These are phyloP conservation scores for Tetrahymena malaccensis DNA, from an alignment of 73 alveolate species.

Conservation along the genomic window DNA sequence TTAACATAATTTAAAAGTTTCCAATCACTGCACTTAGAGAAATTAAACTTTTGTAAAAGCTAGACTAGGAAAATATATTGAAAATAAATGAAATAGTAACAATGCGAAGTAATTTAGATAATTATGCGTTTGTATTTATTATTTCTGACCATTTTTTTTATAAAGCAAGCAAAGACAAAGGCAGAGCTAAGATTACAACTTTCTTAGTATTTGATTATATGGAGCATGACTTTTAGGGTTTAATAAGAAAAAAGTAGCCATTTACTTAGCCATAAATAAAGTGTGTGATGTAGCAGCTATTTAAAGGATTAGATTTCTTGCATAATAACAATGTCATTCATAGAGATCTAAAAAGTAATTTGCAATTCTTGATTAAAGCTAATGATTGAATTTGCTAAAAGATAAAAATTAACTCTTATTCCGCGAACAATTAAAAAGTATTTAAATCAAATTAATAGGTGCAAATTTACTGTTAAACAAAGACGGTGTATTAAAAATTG, in stretches of 20 bases:
- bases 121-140: no score
- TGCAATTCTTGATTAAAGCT: background rate
- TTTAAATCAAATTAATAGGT: background rate
- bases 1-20: background rate
- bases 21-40: background rate
- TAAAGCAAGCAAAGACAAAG: background rate
- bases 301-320: constrained; percentile 64
- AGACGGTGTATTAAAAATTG: constrained; percentile 27
- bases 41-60: background rate
- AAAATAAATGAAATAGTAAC: background rate
- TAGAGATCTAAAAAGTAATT: constrained; percentile 63
- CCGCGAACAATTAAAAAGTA: background rate
- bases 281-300: constrained; percentile 45
- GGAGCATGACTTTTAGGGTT: background rate
- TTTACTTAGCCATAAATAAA: background rate
- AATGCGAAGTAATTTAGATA: background rate
- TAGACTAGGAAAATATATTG: background rate
- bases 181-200: background rate
- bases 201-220: background rate
- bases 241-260: background rate
- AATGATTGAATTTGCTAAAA: background rate
- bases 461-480: constrained; percentile 24
- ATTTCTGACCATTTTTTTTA: background rate
- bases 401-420: background rate
- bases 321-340: constrained; percentile 76